Evolutionary conservation across 306 rosid genomes (phyloP).

Genomic region (Fragaria nilgerrensis): DNA sequence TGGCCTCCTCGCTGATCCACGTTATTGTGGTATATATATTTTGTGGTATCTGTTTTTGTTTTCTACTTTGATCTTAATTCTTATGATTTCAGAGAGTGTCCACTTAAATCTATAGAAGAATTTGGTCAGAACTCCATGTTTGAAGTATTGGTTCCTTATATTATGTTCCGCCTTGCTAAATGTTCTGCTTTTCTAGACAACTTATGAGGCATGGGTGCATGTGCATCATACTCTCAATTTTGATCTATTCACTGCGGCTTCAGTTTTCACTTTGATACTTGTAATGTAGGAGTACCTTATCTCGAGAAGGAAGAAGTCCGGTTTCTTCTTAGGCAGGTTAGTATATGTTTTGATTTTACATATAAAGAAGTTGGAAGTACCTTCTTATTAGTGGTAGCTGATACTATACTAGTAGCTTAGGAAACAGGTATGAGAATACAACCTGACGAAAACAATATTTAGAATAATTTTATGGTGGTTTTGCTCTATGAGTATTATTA

Average conservation of each 20-base stretch:
- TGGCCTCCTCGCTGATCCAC: constrained; percentile 94
- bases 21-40: constrained; percentile 77
- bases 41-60: constrained; percentile 48
- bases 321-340: constrained; percentile 85
- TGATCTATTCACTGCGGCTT: constrained; percentile 9
- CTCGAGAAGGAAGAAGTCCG: constrained; percentile 99
- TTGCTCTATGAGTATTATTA: constrained; percentile 1
- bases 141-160: neutral
- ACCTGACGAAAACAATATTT: neutral
- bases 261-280: constrained; percentile 34
- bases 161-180: neutral
- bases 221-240: constrained; percentile 1
- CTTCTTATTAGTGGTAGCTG: neutral
- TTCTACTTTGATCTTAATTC: constrained; percentile 11
- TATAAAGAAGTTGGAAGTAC: neutral
- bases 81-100: neutral
- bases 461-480: neutral
- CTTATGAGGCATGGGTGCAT: neutral
- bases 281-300: constrained; percentile 77
- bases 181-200: neutral
- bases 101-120: neutral
- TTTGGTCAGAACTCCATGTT: neutral
- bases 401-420: neutral
- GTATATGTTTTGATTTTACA: constrained; percentile 25
- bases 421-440: neutral